Evolutionary conservation across 345 rosid species (phyloP).

Genomic region (Ceriops decandra): DNA sequence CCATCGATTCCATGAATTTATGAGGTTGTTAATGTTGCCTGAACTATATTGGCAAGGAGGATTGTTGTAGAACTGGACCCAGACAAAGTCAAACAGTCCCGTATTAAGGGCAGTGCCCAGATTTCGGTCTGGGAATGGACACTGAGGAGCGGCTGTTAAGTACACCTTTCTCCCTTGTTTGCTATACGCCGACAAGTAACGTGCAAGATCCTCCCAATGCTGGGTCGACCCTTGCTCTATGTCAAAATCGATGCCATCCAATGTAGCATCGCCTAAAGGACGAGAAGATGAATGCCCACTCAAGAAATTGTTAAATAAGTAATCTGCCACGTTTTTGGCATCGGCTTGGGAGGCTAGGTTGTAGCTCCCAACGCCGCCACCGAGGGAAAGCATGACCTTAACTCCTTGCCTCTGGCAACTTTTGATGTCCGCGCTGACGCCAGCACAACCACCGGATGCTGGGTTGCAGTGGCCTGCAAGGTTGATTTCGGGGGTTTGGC

Average conservation of each 20-base stretch:
- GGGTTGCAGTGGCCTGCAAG: constrained; percentile 37
- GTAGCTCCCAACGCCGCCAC: constrained; percentile 31
- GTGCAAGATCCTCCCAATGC: constrained; percentile 26
- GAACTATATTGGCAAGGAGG: constrained; percentile 25
- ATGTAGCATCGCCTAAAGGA: constrained; percentile 20
- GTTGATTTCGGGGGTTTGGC: constrained; percentile 25
- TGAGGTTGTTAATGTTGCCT: constrained; percentile 14
- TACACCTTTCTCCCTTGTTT: constrained; percentile 21
- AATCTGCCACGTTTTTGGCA: constrained; percentile 22
- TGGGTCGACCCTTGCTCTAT: constrained; percentile 20
- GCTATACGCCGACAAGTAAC: constrained; percentile 16
- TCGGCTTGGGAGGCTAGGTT: constrained; percentile 22
- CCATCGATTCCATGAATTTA: constrained; percentile 34
- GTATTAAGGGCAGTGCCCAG: constrained; percentile 27
- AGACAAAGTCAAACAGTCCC: constrained; percentile 26
- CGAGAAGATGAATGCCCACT: constrained; percentile 28
- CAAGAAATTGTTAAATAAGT: constrained; percentile 26
- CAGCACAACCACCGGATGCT: constrained; percentile 11
- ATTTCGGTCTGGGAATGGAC: constrained; percentile 26
- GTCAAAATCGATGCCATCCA: constrained; percentile 33
- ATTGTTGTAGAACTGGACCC: constrained; percentile 35
- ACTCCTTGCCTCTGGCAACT: constrained; percentile 28
- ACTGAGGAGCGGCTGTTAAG: constrained; percentile 30
- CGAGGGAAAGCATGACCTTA: constrained; percentile 31
- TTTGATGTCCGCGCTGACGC: constrained; percentile 14